Conservation (phyloP, 208 protist genomes). For the Leishmania gerbilli region DNA sequence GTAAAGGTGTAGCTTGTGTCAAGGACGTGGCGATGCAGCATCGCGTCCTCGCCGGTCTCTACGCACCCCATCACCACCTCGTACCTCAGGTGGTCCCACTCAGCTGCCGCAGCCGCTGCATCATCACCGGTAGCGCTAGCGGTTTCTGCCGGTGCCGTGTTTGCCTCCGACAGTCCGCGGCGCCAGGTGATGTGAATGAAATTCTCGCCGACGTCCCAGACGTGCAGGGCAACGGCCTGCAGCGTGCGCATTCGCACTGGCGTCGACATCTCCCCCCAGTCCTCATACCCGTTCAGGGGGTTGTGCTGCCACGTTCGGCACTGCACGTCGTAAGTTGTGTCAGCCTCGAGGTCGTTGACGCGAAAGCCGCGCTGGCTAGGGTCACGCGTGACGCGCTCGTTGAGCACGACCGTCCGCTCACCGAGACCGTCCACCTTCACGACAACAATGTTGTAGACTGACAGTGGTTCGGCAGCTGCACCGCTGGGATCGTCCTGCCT, state of each 20-base stretch:
- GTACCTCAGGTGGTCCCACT: constrained; percentile 84
- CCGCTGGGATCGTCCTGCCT: background rate
- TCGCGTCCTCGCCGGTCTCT: constrained; percentile 73
- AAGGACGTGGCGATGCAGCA: constrained; percentile 82
- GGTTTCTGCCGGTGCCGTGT: background rate
- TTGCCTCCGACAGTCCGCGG: constrained; percentile 47
- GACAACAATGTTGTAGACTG: constrained; percentile 54
- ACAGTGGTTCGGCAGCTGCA: constrained; percentile 7
- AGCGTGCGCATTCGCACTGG: constrained; percentile 76
- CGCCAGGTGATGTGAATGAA: constrained; percentile 86
- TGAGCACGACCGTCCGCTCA: constrained; percentile 48
- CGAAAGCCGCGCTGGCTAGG: constrained; percentile 62
- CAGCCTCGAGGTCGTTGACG: constrained; percentile 60
- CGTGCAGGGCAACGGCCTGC: constrained; percentile 65
- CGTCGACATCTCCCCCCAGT: constrained; percentile 81
- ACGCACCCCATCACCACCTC: constrained; percentile 87
- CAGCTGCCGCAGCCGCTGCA: background rate
- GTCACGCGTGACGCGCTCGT: constrained; percentile 51
- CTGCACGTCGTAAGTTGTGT: constrained; percentile 80
- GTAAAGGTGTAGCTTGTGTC: constrained; percentile 88
- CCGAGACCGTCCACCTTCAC: constrained; percentile 40
- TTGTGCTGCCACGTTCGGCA: constrained; percentile 79
- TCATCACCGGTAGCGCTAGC: background rate
- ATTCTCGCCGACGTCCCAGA: constrained; percentile 89
- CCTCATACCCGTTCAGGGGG: constrained; percentile 66